Evolutionary conservation across 768 basidiomycete species (phyloP).

Genomic region (Hericium rajendrae): DNA sequence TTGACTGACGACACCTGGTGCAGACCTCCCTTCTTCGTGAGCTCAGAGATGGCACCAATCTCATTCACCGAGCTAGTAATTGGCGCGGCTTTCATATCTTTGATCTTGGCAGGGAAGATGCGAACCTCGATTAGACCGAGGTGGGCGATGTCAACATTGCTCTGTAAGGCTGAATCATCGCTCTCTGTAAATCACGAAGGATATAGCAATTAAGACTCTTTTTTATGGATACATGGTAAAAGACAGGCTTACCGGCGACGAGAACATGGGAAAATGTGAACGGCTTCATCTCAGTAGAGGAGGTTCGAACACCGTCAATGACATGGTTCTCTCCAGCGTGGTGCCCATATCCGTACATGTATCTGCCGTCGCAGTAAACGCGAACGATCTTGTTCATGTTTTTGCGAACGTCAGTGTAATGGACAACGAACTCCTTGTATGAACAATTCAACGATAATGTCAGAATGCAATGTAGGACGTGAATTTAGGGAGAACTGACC

Average conservation of each 20-base stretch:
- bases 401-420: too few species aligned
- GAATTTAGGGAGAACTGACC: too few species aligned
- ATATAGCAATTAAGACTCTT: not conserved
- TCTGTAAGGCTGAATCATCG: not conserved
- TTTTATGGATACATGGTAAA: not conserved
- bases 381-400: too few species aligned
- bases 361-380: too few species aligned
- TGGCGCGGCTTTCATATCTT: too few species aligned
- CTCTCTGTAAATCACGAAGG: not conserved
- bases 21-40: not conserved
- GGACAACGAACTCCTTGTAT: too few species aligned
- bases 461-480: too few species aligned
- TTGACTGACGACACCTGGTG: not conserved
- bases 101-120: not conserved
- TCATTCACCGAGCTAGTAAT: not conserved
- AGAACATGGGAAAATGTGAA: not conserved
- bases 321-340: not conserved
- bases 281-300: not conserved
- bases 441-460: too few species aligned
- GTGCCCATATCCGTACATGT: not conserved
- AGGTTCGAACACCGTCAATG: not conserved
- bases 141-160: not conserved
- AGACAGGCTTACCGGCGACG: not conserved
- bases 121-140: not conserved
- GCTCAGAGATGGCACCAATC: not conserved